Conservation (phyloP, 192 early-diverging fungal species). For the Coemansia sp. region DNA sequence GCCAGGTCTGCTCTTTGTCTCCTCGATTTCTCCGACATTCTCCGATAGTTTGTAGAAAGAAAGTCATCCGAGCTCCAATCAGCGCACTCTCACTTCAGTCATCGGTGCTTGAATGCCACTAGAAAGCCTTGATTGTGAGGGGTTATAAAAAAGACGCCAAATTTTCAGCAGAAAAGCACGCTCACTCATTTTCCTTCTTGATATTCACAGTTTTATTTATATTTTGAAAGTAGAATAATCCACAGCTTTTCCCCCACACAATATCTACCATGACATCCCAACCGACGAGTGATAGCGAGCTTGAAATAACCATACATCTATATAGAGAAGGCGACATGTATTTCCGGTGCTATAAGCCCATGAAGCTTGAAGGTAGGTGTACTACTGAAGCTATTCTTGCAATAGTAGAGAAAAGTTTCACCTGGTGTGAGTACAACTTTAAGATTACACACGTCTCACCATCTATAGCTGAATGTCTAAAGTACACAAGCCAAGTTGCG, state of each 20-base stretch:
- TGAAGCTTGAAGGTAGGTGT: background rate
- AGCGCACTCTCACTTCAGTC: background rate
- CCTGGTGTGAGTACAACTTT: background rate
- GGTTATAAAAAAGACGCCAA: background rate
- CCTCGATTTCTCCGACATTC: background rate
- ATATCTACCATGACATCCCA: background rate
- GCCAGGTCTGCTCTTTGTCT: background rate
- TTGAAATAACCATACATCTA: background rate
- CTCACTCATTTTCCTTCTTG: background rate
- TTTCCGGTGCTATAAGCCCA: background rate
- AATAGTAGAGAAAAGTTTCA: background rate
- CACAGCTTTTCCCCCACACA: background rate
- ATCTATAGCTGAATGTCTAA: background rate
- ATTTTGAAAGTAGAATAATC: too few relatives aligned
- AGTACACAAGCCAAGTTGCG: background rate
- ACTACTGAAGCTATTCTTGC: background rate
- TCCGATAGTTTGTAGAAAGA: background rate
- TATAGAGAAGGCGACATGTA: background rate
- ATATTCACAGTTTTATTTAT: too few relatives aligned
- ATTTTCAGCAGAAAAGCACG: background rate
- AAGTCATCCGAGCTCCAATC: background rate
- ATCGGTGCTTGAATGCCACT: background rate
- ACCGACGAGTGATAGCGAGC: background rate
- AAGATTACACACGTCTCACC: background rate
- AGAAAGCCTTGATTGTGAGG: background rate